Percentiles rank a stretch among this genome's conserved stretches.
These are phyloP conservation scores for Hymenochaete sp. DNA, from an alignment of 1,284 basidiomycete species.

Conservation along the genomic window DNA sequence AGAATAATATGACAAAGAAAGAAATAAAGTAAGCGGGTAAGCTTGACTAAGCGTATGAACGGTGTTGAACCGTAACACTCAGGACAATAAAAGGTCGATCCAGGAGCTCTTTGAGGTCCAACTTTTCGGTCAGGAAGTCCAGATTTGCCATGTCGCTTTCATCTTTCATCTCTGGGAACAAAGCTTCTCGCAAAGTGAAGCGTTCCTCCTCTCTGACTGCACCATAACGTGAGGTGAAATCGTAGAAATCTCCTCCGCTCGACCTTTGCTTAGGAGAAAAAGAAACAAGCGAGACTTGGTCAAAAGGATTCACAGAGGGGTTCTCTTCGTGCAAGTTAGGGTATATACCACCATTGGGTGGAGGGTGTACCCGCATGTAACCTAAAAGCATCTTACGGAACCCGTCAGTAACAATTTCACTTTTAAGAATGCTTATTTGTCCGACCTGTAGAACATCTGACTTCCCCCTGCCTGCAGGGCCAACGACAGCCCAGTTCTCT, in stretches of 20 bases:
- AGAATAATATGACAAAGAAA: too few relatives aligned
- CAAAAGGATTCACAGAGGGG: conserved; percentile 35
- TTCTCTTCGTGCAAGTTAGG: conserved; percentile 47
- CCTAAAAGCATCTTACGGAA: conserved; percentile 70
- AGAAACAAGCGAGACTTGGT: conserved; percentile 56
- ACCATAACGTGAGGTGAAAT: conserved; percentile 86
- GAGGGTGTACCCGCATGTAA: conserved; percentile 56
- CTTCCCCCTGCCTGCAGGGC: conserved; percentile 44
- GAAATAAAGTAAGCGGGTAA: too few relatives aligned
- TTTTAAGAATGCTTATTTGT: background rate
- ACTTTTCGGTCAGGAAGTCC: conserved; percentile 39
- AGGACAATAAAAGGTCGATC: conserved; percentile 77
- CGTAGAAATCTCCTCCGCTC: conserved; percentile 71
- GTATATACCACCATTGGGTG: conserved; percentile 57
- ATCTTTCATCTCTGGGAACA: conserved; percentile 41
- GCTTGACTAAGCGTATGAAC: too few relatives aligned
- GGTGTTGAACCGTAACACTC: too few relatives aligned
- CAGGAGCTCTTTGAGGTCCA: conserved; percentile 56
- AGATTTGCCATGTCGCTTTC: conserved; percentile 26
- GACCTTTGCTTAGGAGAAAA: conserved; percentile 59
- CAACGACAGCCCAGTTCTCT: conserved; percentile 69
- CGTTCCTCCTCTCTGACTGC: conserved; percentile 77
- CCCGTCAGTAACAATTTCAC: background rate
- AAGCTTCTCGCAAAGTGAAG: conserved; percentile 60
- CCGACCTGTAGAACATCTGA: conserved; percentile 50